These are phyloP conservation scores for Colletotrichum sp. DNA, from an alignment of 2,329 filamentous ascomycete species.

Conservation along the genomic window DNA sequence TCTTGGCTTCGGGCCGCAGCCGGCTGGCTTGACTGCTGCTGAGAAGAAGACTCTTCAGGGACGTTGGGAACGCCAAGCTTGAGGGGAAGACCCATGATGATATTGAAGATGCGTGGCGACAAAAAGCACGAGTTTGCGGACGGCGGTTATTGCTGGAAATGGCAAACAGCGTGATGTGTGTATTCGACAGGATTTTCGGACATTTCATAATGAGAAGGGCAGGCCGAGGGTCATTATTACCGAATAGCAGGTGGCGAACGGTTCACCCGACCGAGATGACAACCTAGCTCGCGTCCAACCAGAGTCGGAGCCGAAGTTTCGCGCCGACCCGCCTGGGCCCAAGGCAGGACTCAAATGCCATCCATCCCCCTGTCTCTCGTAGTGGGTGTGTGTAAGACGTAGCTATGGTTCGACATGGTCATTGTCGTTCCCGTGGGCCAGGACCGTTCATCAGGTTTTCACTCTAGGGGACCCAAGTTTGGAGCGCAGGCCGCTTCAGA, in stretches of 20 bases:
- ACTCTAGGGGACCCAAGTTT: background rate
- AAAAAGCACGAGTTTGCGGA: background rate
- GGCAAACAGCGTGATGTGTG: background rate
- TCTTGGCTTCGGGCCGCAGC: background rate
- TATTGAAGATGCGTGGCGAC: background rate
- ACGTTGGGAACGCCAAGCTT: slow-evolving; percentile 8
- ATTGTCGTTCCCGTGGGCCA: background rate
- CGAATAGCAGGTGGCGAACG: background rate
- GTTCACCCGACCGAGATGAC: background rate
- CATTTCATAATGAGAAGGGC: background rate
- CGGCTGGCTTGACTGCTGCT: background rate
- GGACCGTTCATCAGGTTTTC: background rate
- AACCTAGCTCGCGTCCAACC: background rate
- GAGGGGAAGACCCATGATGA: slow-evolving; percentile 33
- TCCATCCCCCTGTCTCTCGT: background rate
- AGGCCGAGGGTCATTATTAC: background rate
- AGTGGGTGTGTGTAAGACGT: background rate
- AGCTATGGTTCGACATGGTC: background rate
- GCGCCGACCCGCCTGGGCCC: background rate
- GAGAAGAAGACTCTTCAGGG: background rate
- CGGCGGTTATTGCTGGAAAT: background rate
- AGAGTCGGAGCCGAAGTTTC: background rate
- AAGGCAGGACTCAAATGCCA: background rate
- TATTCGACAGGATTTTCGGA: background rate
- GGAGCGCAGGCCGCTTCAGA: background rate